Conservation (phyloP, 2,329 filamentous ascomycete genomes). For the Plectosphaerella sp. region DNA sequence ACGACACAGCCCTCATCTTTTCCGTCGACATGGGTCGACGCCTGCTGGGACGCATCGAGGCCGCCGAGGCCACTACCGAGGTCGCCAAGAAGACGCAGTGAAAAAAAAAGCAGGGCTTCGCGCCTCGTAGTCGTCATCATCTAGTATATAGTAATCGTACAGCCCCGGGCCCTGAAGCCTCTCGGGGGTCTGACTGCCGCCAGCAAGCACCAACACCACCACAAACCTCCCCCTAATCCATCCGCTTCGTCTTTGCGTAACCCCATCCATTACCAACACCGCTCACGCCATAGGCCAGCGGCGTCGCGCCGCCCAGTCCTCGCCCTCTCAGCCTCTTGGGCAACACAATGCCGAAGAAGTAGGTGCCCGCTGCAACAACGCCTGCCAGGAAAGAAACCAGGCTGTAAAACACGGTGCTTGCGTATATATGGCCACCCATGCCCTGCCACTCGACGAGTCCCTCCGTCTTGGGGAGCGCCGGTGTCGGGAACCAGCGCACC, state of each 20-base stretch:
- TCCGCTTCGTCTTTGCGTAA: slow-evolving; percentile 52
- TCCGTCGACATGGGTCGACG: slow-evolving; percentile 51
- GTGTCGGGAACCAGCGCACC: slow-evolving; percentile 82
- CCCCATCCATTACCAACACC: slow-evolving; percentile 54
- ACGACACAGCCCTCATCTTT: slow-evolving; percentile 25
- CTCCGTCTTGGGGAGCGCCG: slow-evolving; percentile 63
- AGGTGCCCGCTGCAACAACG: slow-evolving; percentile 47
- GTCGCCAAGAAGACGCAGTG: slow-evolving; percentile 37
- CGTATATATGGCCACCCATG: slow-evolving; percentile 59
- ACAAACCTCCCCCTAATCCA: slow-evolving; percentile 29
- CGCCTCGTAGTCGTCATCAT: background rate
- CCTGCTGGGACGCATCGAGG: slow-evolving; percentile 38
- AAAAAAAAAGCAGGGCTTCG: background rate
- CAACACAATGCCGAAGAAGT: slow-evolving; percentile 57
- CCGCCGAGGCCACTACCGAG: slow-evolving; percentile 7
- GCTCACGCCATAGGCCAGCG: slow-evolving; percentile 50
- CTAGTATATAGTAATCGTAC: slow-evolving; percentile 5
- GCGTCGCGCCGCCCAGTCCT: slow-evolving; percentile 52
- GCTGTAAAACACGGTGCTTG: slow-evolving; percentile 60
- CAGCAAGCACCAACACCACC: background rate
- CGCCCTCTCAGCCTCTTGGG: slow-evolving; percentile 47
- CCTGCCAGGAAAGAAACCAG: slow-evolving; percentile 56
- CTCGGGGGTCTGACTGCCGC: background rate
- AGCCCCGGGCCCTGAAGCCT: background rate
- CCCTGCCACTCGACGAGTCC: slow-evolving; percentile 62